Conservation (phyloP, 768 basidiomycete species). For the Podaxis sp. region DNA sequence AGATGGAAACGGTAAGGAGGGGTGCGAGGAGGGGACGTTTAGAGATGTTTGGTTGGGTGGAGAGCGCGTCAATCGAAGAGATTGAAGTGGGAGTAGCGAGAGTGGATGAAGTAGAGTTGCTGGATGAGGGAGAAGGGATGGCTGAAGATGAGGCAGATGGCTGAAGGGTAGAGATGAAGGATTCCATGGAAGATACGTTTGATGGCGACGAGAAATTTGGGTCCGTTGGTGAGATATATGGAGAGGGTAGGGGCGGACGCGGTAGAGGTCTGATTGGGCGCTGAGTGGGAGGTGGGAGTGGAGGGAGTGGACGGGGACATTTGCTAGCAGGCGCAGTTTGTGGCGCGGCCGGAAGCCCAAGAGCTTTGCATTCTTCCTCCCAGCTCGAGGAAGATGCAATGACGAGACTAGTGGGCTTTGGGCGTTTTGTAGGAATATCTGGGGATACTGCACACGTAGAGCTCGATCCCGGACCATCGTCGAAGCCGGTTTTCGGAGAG, state of each 20-base stretch:
- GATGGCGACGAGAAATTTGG: neutral
- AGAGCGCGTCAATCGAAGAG: neutral
- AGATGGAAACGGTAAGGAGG: neutral
- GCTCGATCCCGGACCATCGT: neutral
- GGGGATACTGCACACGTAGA: neutral
- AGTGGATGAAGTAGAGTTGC: neutral
- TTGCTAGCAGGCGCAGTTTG: conserved; percentile 2
- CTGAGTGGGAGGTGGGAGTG: neutral
- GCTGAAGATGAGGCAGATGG: neutral
- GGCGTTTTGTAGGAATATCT: neutral
- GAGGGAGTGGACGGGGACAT: conserved; percentile 1
- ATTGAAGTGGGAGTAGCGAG: neutral
- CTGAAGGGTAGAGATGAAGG: neutral
- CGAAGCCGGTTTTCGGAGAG: neutral
- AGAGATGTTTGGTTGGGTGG: neutral
- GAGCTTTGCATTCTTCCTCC: neutral
- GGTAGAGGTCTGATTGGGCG: conserved; percentile 13
- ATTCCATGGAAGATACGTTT: neutral
- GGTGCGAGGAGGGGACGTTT: neutral
- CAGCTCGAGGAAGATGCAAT: neutral
- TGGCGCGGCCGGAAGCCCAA: neutral
- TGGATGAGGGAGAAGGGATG: neutral
- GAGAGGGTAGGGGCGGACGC: neutral
- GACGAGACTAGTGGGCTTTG: conserved; percentile 2
- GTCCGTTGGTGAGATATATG: neutral